Base-by-base conservation (phyloP, 192 early-diverging fungal genomes). In the Podila minutissima region DNA sequence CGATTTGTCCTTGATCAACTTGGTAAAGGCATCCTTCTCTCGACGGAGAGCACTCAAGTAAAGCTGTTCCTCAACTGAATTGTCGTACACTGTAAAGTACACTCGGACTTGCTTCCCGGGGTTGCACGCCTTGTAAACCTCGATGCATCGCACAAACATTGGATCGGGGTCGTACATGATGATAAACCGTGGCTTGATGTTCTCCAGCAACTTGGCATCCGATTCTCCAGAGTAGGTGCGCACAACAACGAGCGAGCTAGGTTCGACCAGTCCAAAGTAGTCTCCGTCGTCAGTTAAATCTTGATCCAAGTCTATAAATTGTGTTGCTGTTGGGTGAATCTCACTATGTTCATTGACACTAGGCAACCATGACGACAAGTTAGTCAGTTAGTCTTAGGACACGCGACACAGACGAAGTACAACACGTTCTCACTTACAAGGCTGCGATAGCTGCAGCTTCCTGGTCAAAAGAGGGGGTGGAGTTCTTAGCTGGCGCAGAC, bases 21-120 rank as follows among this genome's bases (percentile, higher is more conserved):
- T 92, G 76, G 98, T 97, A 86, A 99, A 99, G 0, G 97, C 90
- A 66, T 95, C 92, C 75, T 97, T 97, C 78, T 99, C 97, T 53
- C 88, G 89, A 24, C 97, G 85, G 69, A 99, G 91, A 0, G 85
- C 82, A 28, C 92, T 93, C 41, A 99, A 75, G 69, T 96, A 99
- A 31, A 89, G 83, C 83, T 98, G 97, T 82, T 98, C 98, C 82
- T 99, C 97, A 2, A 97, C 89, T 10, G 94, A 96, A 82, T 97
- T 94, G 62, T 97, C 94, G 76, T 99, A 98, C 1, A 97, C 88
- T 74, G 98, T 87, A 82, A 98, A 98, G 66, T 96, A 98, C 8
- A 98, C 94, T 63, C 91, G 92, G 22, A 93, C 71, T 22, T 88
- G 75, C 10, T 73, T 62, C 2, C 75, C 77, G 9, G 91, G 89